phyloP scores from a whole-genome alignment of 2,329 filamentous ascomycete genomes.

The Xylariaceae sp. region DNA sequence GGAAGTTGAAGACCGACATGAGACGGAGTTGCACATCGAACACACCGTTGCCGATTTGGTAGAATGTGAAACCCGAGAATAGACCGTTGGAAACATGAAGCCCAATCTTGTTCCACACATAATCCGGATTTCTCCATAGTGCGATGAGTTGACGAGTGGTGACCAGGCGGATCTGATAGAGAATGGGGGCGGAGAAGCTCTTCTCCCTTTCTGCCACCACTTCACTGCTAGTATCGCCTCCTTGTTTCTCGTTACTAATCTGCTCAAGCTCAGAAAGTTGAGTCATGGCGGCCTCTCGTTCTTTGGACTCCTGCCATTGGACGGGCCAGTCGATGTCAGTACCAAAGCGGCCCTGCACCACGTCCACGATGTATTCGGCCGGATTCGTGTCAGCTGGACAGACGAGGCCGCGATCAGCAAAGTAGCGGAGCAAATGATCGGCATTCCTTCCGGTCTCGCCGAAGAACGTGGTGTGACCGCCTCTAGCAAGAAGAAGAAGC shows the following conservation, averaged over 20 bases:
- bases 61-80: slow-evolving; percentile 71
- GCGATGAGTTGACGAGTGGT: slow-evolving; percentile 56
- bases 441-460: slow-evolving; percentile 51
- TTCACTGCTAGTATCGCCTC: slow-evolving; percentile 37
- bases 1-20: slow-evolving; percentile 73
- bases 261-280: slow-evolving; percentile 49
- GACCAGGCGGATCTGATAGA: slow-evolving; percentile 50
- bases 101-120: slow-evolving; percentile 59
- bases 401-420: slow-evolving; percentile 45
- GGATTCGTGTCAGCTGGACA: slow-evolving; percentile 49
- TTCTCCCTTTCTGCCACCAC: slow-evolving; percentile 47
- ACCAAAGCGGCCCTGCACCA: slow-evolving; percentile 40
- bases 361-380: slow-evolving; percentile 54
- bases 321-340: slow-evolving; percentile 63
- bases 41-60: slow-evolving; percentile 51
- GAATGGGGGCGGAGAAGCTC: slow-evolving; percentile 60
- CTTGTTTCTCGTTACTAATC: slow-evolving; percentile 34
- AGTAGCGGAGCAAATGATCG: slow-evolving; percentile 46
- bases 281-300: slow-evolving; percentile 34
- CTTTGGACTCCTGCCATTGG: slow-evolving; percentile 52
- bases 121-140: slow-evolving; percentile 64
- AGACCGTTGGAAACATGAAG: slow-evolving; percentile 59
- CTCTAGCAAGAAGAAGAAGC: slow-evolving; percentile 49
- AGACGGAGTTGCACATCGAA: slow-evolving; percentile 67
- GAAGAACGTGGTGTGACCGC: slow-evolving; percentile 52